Percentiles rank a stretch among this genome's conserved stretches.
Evolutionary conservation across 1,284 basidiomycete genomes (phyloP).

Genomic region (Cryptococcus wingfieldii): DNA sequence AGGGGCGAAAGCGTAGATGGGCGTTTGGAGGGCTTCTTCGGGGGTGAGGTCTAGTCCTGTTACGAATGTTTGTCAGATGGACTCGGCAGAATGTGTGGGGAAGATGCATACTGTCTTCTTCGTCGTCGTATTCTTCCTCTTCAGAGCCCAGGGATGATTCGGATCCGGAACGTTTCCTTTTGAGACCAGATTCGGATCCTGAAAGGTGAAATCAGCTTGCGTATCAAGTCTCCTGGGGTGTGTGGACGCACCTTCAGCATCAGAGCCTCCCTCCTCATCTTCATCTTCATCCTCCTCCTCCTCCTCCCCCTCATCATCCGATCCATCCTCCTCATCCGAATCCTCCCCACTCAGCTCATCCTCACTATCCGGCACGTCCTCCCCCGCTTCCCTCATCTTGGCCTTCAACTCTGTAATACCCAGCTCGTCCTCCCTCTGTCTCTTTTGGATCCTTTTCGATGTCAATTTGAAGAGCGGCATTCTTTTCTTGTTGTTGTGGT

Average conservation of each 20-base stretch:
- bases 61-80: not conserved
- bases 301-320: conserved; percentile 21
- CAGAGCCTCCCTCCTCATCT: conserved; percentile 30
- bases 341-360: conserved; percentile 16
- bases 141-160: conserved; percentile 18
- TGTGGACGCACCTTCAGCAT: not conserved
- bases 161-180: not conserved
- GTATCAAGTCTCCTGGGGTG: not conserved
- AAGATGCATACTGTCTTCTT: conserved; percentile 35
- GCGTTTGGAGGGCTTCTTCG: conserved; percentile 59
- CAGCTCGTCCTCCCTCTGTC: conserved; percentile 63
- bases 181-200: not conserved
- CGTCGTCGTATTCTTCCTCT: conserved; percentile 56
- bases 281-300: conserved; percentile 39
- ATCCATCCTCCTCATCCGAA: conserved; percentile 27
- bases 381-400: conserved; percentile 56
- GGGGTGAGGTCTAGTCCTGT: conserved; percentile 56
- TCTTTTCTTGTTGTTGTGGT: too few species aligned
- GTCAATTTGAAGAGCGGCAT: conserved; percentile 72
- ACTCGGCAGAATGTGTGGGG: not conserved
- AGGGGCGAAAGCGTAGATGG: conserved; percentile 58
- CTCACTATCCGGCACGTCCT: conserved; percentile 8
- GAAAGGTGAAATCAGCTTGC: not conserved
- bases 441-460: conserved; percentile 62
- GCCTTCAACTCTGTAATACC: conserved; percentile 58